Conservation (phyloP, 495 filamentous ascomycete species). For the Bacidia rubella region DNA sequence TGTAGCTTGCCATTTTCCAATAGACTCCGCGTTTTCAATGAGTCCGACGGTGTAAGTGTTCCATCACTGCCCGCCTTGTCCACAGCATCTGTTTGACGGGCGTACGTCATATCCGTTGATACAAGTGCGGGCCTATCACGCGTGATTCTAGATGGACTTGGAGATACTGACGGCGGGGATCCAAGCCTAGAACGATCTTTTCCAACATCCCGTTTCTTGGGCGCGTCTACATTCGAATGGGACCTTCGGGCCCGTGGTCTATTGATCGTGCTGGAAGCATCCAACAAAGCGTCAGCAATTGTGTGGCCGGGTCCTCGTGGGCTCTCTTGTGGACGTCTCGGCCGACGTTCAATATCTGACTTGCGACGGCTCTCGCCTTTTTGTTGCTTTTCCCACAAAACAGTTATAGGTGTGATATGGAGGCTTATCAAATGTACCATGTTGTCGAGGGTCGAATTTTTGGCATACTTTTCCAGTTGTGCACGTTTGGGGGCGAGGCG, state of each 20-base stretch:
- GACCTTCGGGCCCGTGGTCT: constrained; percentile 45
- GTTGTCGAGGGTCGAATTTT: constrained; percentile 42
- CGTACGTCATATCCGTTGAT: not conserved
- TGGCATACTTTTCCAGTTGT: constrained; percentile 33
- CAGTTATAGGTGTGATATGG: constrained; percentile 66
- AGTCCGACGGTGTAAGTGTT: constrained; percentile 15
- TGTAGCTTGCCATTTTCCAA: constrained; percentile 20
- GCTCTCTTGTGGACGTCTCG: constrained; percentile 26
- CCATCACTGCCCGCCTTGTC: constrained; percentile 11
- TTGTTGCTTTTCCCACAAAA: constrained; percentile 68
- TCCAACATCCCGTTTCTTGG: constrained; percentile 28
- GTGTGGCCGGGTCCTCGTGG: constrained; percentile 45
- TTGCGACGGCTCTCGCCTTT: constrained; percentile 29
- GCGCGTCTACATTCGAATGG: constrained; percentile 38
- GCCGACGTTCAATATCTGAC: constrained; percentile 15
- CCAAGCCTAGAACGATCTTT: constrained; percentile 20
- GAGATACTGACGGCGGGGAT: not conserved
- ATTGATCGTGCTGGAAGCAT: constrained; percentile 84
- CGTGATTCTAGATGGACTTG: not conserved
- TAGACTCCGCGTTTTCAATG: constrained; percentile 4
- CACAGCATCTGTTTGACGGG: not conserved
- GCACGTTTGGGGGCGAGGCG: constrained; percentile 58
- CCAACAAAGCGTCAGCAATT: constrained; percentile 79
- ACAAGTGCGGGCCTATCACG: not conserved
- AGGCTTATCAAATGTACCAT: constrained; percentile 58